Evolutionary conservation across 345 rosid species (phyloP), one percentile per base, ranked within the genome.

Genomic region (Citrus glauca): DNA sequence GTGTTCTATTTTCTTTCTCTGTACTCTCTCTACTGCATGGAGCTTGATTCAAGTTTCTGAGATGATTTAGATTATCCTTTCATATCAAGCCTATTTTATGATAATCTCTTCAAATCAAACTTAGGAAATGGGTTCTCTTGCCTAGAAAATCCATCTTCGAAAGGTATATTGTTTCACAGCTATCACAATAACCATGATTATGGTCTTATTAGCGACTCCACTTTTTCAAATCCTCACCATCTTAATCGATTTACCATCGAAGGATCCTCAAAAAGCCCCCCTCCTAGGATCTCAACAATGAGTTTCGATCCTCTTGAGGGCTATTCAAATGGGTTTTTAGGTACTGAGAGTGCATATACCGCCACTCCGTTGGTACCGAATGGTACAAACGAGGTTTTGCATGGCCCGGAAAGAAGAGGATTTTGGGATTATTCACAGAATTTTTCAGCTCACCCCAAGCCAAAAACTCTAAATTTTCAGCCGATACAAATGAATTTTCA

Each of bases 11-110:
- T 53, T 66, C 61, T 56, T 45, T 68, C 56, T 64, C 53, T 38
- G 37, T 25, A 66, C 9, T 55, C 37, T 69, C 25, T 66, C 50
- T 45, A 16, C 76, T 78, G 72, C 85, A 91, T 86, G 94, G 92
- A 86, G 78, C 77, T 86, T n/a, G 86, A 80, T 37, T 75, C 77
- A 62, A 72, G 76, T 73, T 72, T 80, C 25, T 80, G 69, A 79
- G 87, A 81, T 71, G 88, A 84, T 70, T 28, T 2, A 28, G 30
- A 28, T 30, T 86, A 76, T 4, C 90, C 85, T 1, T 75, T 79
- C 66, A 77, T 82, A 56, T 77, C 89, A 57, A 77, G 81, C 25
- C 57, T 82, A 77, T 61, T 81, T 32, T 77, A 14, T 0, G 86
- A 85, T 35, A 69, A 79, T n/a, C n/a, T n/a, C n/a, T n/a, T n/a